Conservation (phyloP, 805 yeast genomes). For the Candida sakaeoensis region DNA sequence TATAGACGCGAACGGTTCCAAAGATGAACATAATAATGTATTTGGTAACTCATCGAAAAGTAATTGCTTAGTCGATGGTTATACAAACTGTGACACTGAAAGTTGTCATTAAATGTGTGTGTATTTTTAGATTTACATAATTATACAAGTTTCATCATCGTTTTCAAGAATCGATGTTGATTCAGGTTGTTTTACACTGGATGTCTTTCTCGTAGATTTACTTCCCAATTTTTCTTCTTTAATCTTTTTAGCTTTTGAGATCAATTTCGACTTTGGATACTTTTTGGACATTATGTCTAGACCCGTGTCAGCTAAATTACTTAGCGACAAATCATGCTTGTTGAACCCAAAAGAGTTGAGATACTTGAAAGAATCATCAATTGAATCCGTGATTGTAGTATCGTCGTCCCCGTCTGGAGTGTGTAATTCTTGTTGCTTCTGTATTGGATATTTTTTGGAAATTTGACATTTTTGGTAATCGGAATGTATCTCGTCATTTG, state of each 20-base stretch:
- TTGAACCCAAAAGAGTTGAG: conserved; percentile 16
- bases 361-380: conserved; percentile 16
- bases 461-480: neutral
- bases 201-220: neutral
- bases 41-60: conserved; percentile 29
- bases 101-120: conserved; percentile 7
- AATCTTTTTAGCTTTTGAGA: neutral
- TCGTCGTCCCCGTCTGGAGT: conserved; percentile 1
- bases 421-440: neutral
- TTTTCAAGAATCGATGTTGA: neutral
- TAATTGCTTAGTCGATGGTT: conserved; percentile 29
- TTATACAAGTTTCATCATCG: conserved; percentile 3
- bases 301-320: neutral
- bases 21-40: conserved; percentile 13
- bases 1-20: neutral
- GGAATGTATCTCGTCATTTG: neutral
- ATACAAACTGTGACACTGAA: conserved; percentile 26
- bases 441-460: conserved; percentile 5
- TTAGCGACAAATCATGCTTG: neutral
- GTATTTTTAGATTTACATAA: conserved; percentile 5
- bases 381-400: conserved; percentile 2
- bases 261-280: neutral
- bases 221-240: neutral
- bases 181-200: neutral
- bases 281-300: too few species aligned